Evolutionary conservation across 495 filamentous ascomycete genomes (phyloP).

Genomic region (Poronia punctata): DNA sequence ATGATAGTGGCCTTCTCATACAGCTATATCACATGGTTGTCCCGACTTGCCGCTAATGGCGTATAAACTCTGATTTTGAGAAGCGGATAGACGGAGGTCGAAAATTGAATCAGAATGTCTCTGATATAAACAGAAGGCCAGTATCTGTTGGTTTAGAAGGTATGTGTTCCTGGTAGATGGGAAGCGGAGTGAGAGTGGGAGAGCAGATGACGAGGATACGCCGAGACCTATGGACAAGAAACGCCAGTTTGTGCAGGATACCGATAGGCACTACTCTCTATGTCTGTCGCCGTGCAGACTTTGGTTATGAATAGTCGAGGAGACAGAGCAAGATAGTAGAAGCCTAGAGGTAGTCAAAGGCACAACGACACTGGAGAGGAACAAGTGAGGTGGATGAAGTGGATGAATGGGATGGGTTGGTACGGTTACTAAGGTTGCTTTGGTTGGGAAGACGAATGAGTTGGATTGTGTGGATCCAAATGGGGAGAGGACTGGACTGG

Average conservation of each 20-base stretch:
- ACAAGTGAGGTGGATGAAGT: constrained; percentile 7
- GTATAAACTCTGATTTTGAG: constrained; percentile 2
- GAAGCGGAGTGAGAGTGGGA: neutral
- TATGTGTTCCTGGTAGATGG: too few relatives aligned
- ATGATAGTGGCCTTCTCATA: constrained; percentile 26
- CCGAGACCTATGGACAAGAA: too few relatives aligned
- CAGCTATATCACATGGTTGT: constrained; percentile 29
- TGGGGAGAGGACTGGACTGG: constrained; percentile 14
- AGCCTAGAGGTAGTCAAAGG: too few relatives aligned
- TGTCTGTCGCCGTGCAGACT: constrained; percentile 22
- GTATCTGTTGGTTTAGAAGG: too few relatives aligned
- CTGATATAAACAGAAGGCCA: too few relatives aligned
- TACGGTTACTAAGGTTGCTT: constrained; percentile 1
- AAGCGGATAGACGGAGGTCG: neutral
- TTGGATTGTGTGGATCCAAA: constrained; percentile 20
- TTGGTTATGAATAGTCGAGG: constrained; percentile 23
- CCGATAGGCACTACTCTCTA: constrained; percentile 19
- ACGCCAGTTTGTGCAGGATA: constrained; percentile 6
- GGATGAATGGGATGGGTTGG: constrained; percentile 6
- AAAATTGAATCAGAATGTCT: neutral
- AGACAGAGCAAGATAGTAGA: constrained; percentile 24
- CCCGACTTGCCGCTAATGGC: neutral
- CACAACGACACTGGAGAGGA: constrained; percentile 13
- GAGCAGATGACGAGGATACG: constrained; percentile 1
- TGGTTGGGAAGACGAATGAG: constrained; percentile 7